Percentiles rank a stretch among this genome's conserved stretches.
phyloP scores from a whole-genome alignment of 176 grass and related monocot genomes.

The Pontederia paniculata region DNA sequence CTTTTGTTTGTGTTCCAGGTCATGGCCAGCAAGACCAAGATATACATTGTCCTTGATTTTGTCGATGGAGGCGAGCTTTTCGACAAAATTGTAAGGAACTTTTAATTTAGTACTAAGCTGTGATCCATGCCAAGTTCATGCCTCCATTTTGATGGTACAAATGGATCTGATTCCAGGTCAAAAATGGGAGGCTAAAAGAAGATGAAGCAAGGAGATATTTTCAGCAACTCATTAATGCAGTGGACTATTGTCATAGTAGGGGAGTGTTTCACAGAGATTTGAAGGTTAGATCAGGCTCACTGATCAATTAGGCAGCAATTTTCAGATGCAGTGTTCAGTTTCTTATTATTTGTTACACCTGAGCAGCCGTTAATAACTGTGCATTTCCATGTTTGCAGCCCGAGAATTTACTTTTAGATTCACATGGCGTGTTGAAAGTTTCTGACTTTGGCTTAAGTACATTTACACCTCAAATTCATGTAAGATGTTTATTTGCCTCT shows the following conservation, averaged over 20 bases:
- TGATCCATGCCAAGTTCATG: background rate
- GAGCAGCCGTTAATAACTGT: background rate
- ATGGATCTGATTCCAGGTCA: slow-evolving; percentile 37
- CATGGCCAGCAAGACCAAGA: slow-evolving; percentile 89
- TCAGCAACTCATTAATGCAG: slow-evolving; percentile 95
- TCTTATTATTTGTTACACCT: background rate
- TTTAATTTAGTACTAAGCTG: background rate
- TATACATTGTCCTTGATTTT: slow-evolving; percentile 99
- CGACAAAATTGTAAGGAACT: slow-evolving; percentile 73
- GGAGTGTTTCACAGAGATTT: slow-evolving; percentile 94
- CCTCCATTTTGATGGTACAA: slow-evolving; percentile 1
- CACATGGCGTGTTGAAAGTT: slow-evolving; percentile 72
- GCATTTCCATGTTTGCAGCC: slow-evolving; percentile 43
- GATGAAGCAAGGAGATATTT: slow-evolving; percentile 91
- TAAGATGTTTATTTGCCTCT: too few relatives aligned
- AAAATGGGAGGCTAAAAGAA: slow-evolving; percentile 56
- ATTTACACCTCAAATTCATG: slow-evolving; percentile 59
- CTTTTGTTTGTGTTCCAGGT: too few relatives aligned
- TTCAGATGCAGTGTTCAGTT: too few relatives aligned
- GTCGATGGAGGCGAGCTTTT: slow-evolving; percentile 93
- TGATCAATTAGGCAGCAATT: too few relatives aligned
- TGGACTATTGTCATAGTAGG: slow-evolving; percentile 92
- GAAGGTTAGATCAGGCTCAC: slow-evolving; percentile 40
- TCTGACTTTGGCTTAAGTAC: slow-evolving; percentile 91
- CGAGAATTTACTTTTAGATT: slow-evolving; percentile 90